Evolutionary conservation across 306 rosid genomes (phyloP), one percentile per base, ranked within the genome.

Genomic region (Phaseolus lunatus): DNA sequence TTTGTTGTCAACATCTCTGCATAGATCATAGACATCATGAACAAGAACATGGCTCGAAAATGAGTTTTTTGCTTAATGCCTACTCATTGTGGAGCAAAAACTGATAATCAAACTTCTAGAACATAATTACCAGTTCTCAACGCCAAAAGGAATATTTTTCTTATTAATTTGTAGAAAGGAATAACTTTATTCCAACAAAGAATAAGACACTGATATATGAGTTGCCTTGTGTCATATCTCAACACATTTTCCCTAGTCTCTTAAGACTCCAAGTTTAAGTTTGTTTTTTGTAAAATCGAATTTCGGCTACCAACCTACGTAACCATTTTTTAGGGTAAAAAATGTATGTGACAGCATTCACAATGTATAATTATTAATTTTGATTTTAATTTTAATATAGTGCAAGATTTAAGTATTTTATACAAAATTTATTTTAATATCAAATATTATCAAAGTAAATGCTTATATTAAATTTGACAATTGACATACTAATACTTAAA

Each of bases 11-110:
- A 69, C 26, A 33, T 72, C 72, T 16, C 0, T 61, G 23, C 3
- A 61, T 61, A 31, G 24, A 15, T 35, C 44, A 39, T 57, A 13
- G 67, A 83, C 59, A 61, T 19, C 65, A 72, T 47, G 43, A 41
- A 39, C 50, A 62, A 76, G 66, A 63, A 20, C 24, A 48, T 71
- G 44, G 37, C 3, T 45, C 75, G 77, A 80, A 78, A 70, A 66
- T 3, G 45, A 67, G 41, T 19, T 64, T 59, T 39, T 70, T 82
- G 71, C 90, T 87, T 89, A 57, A 77, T 87, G 37, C 35, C 72
- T 85, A 87, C 90, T 81, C 90, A 78, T 56, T 63, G 37, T 57
- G 50, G 33, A 29, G 11, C 49, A 19, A 8, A 18, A 18, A 37
- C 10, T 37, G 10, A 58, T 27, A 18, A 27, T 58, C 7, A 31